Percentiles rank a stretch among this genome's conserved stretches.
Conservation (phyloP, 768 basidiomycete species). For the Naganishia vishniacii region DNA sequence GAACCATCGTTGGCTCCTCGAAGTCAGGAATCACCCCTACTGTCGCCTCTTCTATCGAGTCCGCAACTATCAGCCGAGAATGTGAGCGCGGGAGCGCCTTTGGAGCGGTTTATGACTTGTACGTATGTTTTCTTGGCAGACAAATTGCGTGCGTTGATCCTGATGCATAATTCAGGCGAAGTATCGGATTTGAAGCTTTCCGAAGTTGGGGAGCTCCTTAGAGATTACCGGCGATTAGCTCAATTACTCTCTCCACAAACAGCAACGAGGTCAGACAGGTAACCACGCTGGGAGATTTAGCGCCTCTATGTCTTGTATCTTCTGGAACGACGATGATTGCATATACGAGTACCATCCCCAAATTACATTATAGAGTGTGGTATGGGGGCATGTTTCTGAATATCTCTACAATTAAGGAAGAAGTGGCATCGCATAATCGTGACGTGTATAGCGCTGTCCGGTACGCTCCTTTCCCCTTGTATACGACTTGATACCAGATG, state of each 20-base stretch:
- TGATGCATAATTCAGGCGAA: conserved; percentile 65
- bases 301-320: no score
- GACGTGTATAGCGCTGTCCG: no score
- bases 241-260: background rate
- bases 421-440: no score
- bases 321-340: no score
- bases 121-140: conserved; percentile 17
- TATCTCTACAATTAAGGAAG: no score
- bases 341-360: no score
- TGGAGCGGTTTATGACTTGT: conserved; percentile 44
- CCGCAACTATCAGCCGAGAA: conserved; percentile 50
- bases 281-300: no score
- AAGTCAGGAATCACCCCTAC: conserved; percentile 31
- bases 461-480: no score
- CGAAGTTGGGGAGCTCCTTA: conserved; percentile 72
- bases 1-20: conserved; percentile 22
- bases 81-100: conserved; percentile 47
- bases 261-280: no score
- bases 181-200: conserved; percentile 72
- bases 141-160: conserved; percentile 52
- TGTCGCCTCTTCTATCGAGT: conserved; percentile 24
- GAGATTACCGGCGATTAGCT: conserved; percentile 71
- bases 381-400: no score
- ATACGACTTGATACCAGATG: no score
- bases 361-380: no score